These are phyloP conservation scores for Penium margaritaceum DNA, from an alignment of 139 green algal species.

Conservation along the genomic window DNA sequence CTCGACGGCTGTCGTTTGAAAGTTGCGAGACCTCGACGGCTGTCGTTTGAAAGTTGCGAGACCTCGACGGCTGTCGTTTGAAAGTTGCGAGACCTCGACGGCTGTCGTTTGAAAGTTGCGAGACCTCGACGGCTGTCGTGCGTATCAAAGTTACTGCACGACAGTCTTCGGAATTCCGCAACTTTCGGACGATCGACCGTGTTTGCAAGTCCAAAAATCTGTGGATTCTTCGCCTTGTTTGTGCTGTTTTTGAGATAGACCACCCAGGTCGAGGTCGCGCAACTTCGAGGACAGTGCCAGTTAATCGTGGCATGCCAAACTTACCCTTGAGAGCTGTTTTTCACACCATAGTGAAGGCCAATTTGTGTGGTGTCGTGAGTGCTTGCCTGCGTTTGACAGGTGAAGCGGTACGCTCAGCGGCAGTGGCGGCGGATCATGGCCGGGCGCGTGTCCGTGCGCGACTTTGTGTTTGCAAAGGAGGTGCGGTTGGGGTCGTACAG, in stretches of 20 bases:
- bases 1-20: too few species aligned
- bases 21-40: too few species aligned
- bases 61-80: too few species aligned
- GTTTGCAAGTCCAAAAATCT: conserved; percentile 42
- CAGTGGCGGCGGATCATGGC: conserved; percentile 82
- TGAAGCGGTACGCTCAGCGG: conserved; percentile 68
- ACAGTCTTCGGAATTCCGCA: conserved; percentile 61
- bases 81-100: too few species aligned
- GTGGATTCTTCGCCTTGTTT: conserved; percentile 61
- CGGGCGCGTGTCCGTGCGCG: conserved; percentile 68
- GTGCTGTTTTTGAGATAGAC: conserved; percentile 76
- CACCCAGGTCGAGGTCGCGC: too few species aligned
- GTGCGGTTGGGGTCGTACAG: conserved; percentile 45
- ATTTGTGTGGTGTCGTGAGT: conserved; percentile 76
- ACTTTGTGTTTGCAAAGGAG: conserved; percentile 54
- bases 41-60: too few species aligned
- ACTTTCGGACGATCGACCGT: conserved; percentile 48
- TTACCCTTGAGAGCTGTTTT: conserved; percentile 77
- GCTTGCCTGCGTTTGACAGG: too few species aligned
- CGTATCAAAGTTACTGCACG: conserved; percentile 70
- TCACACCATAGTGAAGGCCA: conserved; percentile 73
- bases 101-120: too few species aligned
- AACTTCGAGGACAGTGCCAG: too few species aligned
- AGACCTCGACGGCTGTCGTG: too few species aligned
- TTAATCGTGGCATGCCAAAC: conserved; percentile 70